Evolutionary conservation across 129 eudicot genomes (phyloP).

Genomic region (Flaveria linearis): DNA sequence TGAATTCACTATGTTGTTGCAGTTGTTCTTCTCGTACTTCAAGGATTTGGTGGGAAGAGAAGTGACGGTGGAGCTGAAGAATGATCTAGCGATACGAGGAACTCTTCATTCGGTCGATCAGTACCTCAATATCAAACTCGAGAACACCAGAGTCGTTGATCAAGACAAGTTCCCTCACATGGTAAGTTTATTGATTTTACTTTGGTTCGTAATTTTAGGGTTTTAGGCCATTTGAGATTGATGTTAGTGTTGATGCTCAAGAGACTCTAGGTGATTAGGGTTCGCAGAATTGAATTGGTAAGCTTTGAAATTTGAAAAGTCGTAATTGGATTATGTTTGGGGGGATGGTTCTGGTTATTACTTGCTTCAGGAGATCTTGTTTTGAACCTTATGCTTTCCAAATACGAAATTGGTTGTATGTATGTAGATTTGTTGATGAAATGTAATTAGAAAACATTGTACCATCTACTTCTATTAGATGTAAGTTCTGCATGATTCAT

Average conservation of each 20-base stretch:
- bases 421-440: too few species aligned
- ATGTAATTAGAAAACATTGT: too few species aligned
- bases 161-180: conserved; percentile 97
- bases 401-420: not conserved
- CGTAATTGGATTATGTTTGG: not conserved
- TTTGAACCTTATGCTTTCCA: not conserved
- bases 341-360: not conserved
- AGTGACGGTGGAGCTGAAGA: conserved; percentile 95
- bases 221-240: conserved; percentile 13
- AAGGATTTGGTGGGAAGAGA: conserved; percentile 95
- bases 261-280: conserved; percentile 2
- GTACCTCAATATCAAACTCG: conserved; percentile 94
- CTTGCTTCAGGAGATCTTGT: not conserved
- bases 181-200: conserved; percentile 44
- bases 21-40: conserved; percentile 98
- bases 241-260: not conserved
- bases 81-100: conserved; percentile 90
- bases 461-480: not conserved
- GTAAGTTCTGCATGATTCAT: not conserved
- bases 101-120: conserved; percentile 98
- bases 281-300: conserved; percentile 15
- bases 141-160: conserved; percentile 96
- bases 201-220: not conserved
- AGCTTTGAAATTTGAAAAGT: not conserved
- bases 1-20: conserved; percentile 15